A percentile compares a stretch with the other conserved stretches of the same genome.
These are phyloP conservation scores for Nemania bipapillata DNA, from an alignment of 2,329 filamentous ascomycete genomes.

Conservation along the genomic window DNA sequence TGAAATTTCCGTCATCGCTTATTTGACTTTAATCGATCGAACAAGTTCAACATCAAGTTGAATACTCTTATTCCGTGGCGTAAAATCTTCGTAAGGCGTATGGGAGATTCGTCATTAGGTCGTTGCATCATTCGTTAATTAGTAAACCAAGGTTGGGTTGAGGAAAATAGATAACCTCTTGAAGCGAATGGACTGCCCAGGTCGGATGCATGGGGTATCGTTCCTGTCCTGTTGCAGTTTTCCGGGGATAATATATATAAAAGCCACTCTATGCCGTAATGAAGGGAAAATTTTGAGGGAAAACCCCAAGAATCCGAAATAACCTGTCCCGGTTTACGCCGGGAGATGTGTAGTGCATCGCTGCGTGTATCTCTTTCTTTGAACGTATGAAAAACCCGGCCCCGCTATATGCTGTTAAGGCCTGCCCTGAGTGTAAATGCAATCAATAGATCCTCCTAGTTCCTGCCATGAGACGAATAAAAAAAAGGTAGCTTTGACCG, in stretches of 20 bases:
- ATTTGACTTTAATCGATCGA: constrained; percentile 45
- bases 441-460: constrained; percentile 63
- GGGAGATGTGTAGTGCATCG: constrained; percentile 66
- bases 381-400: constrained; percentile 52
- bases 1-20: constrained; percentile 46
- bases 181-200: constrained; percentile 54
- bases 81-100: constrained; percentile 58
- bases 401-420: constrained; percentile 59
- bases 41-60: constrained; percentile 51
- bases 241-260: constrained; percentile 56
- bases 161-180: constrained; percentile 50
- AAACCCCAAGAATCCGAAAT: constrained; percentile 57
- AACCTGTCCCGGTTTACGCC: constrained; percentile 62
- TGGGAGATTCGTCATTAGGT: constrained; percentile 50
- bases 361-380: constrained; percentile 71
- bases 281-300: constrained; percentile 50
- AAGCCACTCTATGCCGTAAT: constrained; percentile 57
- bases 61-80: constrained; percentile 52
- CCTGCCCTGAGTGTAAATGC: constrained; percentile 65
- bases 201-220: constrained; percentile 7
- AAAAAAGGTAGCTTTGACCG: constrained; percentile 56
- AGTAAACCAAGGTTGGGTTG: constrained; percentile 54
- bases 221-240: constrained; percentile 45
- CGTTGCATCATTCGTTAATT: constrained; percentile 58
- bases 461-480: constrained; percentile 65